phyloP scores from a whole-genome alignment of 2,329 filamentous ascomycete species.

The Chalaropsis thielavioides region DNA sequence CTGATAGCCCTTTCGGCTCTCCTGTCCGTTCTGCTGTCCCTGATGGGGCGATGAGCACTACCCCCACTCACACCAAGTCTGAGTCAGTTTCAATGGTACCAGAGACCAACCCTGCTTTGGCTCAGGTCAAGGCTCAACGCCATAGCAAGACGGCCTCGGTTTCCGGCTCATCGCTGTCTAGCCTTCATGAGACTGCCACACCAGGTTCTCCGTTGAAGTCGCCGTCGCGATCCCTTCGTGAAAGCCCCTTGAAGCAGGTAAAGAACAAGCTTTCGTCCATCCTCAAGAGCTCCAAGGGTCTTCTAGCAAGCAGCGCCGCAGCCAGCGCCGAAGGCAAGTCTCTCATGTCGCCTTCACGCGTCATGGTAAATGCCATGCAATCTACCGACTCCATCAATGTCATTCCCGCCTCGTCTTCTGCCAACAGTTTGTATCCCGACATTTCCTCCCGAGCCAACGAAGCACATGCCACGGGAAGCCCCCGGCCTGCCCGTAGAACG shows the following conservation, averaged over 20 bases:
- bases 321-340: constrained; percentile 49
- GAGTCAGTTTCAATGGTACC: constrained; percentile 45
- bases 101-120: constrained; percentile 19
- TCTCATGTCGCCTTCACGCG: constrained; percentile 40
- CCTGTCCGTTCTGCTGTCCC: constrained; percentile 20
- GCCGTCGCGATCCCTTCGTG: constrained; percentile 41
- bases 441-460: constrained; percentile 21
- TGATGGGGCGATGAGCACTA: constrained; percentile 19
- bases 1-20: constrained; percentile 24
- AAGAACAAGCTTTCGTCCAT: constrained; percentile 89
- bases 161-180: constrained; percentile 39
- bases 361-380: constrained; percentile 30
- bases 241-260: constrained; percentile 77
- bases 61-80: constrained; percentile 44
- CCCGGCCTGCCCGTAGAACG: constrained; percentile 33
- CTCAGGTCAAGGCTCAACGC: constrained; percentile 21
- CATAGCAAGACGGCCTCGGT: constrained; percentile 31
- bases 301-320: constrained; percentile 64
- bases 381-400: constrained; percentile 36
- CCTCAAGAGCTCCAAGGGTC: constrained; percentile 69
- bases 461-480: constrained; percentile 24
- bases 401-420: constrained; percentile 21
- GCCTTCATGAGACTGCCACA: constrained; percentile 29
- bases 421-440: constrained; percentile 33
- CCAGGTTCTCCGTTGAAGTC: constrained; percentile 38